Conservation (phyloP, 208 protist genomes). For the Naegleria gruberi region DNA sequence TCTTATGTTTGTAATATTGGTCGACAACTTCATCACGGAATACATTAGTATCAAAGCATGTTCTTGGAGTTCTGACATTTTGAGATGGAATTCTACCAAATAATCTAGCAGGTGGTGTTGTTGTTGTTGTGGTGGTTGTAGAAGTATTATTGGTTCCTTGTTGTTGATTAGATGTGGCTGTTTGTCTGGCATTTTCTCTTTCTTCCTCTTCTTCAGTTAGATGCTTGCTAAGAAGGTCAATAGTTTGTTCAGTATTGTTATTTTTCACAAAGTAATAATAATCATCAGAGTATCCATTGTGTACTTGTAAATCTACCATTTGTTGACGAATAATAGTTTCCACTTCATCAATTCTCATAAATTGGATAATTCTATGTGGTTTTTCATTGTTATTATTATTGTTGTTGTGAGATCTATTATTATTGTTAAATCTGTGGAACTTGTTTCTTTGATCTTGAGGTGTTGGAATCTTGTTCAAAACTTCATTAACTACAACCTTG, state of each 20-base stretch:
- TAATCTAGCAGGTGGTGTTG: not conserved
- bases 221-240: not conserved
- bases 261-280: not conserved
- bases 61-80: slow-evolving; percentile 9
- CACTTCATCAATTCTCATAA: not conserved
- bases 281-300: not conserved
- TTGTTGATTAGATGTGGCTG: no score
- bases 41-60: not conserved
- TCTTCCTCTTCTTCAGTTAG: not conserved
- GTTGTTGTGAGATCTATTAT: no score
- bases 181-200: not conserved
- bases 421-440: not conserved
- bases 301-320: not conserved
- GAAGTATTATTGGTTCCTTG: no score
- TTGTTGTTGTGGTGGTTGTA: no score
- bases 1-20: not conserved
- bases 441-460: not conserved
- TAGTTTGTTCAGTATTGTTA: not conserved
- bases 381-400: not conserved
- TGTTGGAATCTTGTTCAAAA: not conserved
- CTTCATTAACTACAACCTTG: not conserved
- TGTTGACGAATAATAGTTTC: not conserved
- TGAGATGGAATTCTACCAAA: slow-evolving; percentile 15
- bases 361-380: not conserved
- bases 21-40: not conserved